Base-by-base conservation (phyloP, 371 early-diverging fungal genomes). In the Coemansia sp. region DNA sequence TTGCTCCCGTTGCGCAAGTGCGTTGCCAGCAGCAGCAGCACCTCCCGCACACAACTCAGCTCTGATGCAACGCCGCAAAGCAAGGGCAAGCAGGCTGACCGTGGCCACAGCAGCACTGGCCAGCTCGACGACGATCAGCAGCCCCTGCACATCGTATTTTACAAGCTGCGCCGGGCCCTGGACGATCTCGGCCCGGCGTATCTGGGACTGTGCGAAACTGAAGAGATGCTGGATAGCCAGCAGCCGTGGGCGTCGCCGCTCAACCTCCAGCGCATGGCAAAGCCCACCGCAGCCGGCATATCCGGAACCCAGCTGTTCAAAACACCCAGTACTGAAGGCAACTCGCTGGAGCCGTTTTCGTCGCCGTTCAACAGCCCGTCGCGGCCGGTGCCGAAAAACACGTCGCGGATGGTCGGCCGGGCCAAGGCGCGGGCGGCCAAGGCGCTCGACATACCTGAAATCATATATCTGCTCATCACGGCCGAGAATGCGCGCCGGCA, bases 241-340 rank as follows among this genome's bases (percentile, higher is more conserved):
- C 61, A 69, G 58, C 71, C 74, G 12, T 72, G 74, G 74, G 64
- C 53, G 18, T 67, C 68, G 12, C 64, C 68, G 5, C 60, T 74
- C 24, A 47, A 58, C 14, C 52, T 69, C 5, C 65, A 64, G 34
- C 42, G n/a, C 12, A 56, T 55, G 50, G 54, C 65, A 36, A 44
- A 47, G 14, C 61, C 33, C 8, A 9, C 24, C 4, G 16, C 12
- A 2, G 1, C 46, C 8, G 36, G n/a, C 11, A n/a, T 33, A 8
- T 39, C 40, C 16, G 42, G 31, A 2, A 6, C 39, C 2, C 42
- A 49, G 34, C 33, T 29, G 3, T 43, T 16, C 56, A 10, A 46
- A 43, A 31, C 39, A 9, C 4, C 24, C 18, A 11, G 24, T 10
- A 6, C 32, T 18, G 18, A 18, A 32, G 39, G 4, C 34, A 40